phyloP scores from a whole-genome alignment of 2,329 filamentous ascomycete genomes.

The Beauveria brongniartii region DNA sequence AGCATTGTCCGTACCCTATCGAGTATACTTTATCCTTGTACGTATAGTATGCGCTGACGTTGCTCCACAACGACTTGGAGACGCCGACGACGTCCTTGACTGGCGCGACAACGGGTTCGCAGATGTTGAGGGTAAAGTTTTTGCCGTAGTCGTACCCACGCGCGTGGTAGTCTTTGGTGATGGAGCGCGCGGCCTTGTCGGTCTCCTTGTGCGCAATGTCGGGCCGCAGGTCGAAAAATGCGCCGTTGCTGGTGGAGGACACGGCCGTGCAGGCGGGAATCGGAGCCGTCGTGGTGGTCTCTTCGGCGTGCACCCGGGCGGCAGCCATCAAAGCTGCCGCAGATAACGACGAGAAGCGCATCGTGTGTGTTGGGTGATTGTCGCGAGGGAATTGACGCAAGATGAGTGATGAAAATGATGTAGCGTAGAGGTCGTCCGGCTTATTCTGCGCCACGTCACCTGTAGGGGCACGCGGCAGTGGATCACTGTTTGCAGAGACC shows the following conservation, averaged over 20 bases:
- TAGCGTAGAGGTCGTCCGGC: background rate
- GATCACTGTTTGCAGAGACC: background rate
- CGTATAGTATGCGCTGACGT: slow-evolving; percentile 73
- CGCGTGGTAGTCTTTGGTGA: slow-evolving; percentile 49
- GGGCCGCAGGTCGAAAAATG: slow-evolving; percentile 51
- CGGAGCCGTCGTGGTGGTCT: slow-evolving; percentile 33
- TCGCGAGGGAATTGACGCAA: background rate
- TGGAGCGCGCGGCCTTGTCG: slow-evolving; percentile 34
- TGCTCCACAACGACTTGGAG: slow-evolving; percentile 53
- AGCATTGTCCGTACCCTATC: slow-evolving; percentile 52
- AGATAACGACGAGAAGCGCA: slow-evolving; percentile 19
- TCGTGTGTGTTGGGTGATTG: slow-evolving; percentile 8
- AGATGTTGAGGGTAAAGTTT: slow-evolving; percentile 82
- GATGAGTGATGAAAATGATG: background rate
- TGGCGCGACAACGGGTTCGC: slow-evolving; percentile 62
- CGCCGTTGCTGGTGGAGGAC: slow-evolving; percentile 44
- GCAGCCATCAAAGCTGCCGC: slow-evolving; percentile 25
- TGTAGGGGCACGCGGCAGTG: background rate
- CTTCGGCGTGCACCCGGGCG: slow-evolving; percentile 25
- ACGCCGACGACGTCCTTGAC: slow-evolving; percentile 58
- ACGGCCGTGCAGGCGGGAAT: slow-evolving; percentile 47
- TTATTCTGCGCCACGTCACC: slow-evolving; percentile 3
- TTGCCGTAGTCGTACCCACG: slow-evolving; percentile 68
- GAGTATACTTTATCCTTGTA: slow-evolving; percentile 59
- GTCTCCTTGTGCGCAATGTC: slow-evolving; percentile 40